Conservation (phyloP, 306 rosid genomes). For the Cicer judaicum region DNA sequence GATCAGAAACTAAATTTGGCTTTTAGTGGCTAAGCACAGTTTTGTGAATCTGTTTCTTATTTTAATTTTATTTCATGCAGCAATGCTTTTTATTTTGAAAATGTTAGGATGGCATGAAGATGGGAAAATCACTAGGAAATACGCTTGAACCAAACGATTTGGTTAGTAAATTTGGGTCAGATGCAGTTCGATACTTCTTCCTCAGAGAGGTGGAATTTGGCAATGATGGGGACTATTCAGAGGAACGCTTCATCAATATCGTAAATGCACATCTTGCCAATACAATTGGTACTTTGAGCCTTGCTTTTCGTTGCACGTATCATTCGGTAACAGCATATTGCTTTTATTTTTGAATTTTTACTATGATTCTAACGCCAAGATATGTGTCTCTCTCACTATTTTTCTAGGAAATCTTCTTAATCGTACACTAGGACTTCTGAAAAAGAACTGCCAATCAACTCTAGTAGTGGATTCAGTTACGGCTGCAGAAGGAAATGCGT, state of each 20-base stretch:
- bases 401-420: slow-evolving; percentile 92
- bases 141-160: slow-evolving; percentile 95
- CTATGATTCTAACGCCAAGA: slow-evolving; percentile 29
- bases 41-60: slow-evolving; percentile 52
- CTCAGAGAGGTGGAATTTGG: slow-evolving; percentile 95
- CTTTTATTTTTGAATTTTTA: neutral
- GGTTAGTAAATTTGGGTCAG: slow-evolving; percentile 82
- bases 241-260: slow-evolving; percentile 86
- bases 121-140: slow-evolving; percentile 97
- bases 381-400: slow-evolving; percentile 35
- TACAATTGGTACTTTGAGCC: slow-evolving; percentile 69
- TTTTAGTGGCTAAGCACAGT: slow-evolving; percentile 27
- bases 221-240: slow-evolving; percentile 91
- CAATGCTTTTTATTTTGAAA: slow-evolving; percentile 68
- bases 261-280: slow-evolving; percentile 99
- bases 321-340: slow-evolving; percentile 23
- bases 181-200: slow-evolving; percentile 96
- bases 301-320: slow-evolving; percentile 32
- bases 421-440: slow-evolving; percentile 87
- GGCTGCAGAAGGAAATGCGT: slow-evolving; percentile 78
- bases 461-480: slow-evolving; percentile 70
- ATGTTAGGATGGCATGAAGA: slow-evolving; percentile 98
- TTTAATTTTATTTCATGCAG: slow-evolving; percentile 71
- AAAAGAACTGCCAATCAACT: slow-evolving; percentile 87
- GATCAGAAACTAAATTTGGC: slow-evolving; percentile 20